phyloP scores from a whole-genome alignment of 257 asterid genomes.

The Capsicum rhomboideum region DNA sequence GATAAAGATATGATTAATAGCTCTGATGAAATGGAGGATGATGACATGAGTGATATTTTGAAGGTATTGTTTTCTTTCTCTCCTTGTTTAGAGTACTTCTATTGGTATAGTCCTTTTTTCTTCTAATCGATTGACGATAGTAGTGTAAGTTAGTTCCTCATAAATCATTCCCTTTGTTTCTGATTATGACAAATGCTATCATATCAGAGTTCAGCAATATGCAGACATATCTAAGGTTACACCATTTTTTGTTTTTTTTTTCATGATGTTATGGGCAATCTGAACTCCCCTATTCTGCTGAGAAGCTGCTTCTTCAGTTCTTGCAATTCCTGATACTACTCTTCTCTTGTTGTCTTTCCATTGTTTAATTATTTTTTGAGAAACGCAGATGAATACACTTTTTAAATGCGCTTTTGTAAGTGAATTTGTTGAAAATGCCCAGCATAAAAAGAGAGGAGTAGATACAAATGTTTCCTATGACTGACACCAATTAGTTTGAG shows the following conservation, averaged over 20 bases:
- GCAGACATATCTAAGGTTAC: background rate
- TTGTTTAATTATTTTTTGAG: background rate
- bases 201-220: background rate
- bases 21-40: background rate
- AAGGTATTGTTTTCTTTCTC: background rate
- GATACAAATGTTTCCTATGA: background rate
- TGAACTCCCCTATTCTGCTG: background rate
- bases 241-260: no score
- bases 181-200: no score
- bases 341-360: background rate
- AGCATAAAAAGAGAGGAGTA: background rate
- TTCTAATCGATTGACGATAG: no score
- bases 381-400: background rate
- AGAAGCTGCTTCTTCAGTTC: background rate
- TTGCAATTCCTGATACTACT: background rate
- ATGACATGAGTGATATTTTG: background rate
- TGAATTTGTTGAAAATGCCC: background rate
- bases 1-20: background rate
- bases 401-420: background rate
- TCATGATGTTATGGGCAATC: background rate
- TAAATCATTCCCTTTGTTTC: no score
- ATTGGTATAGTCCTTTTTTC: background rate
- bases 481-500: background rate
- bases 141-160: no score
- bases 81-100: background rate